phyloP scores from a whole-genome alignment of 495 filamentous ascomycete genomes.

The Daldinia loculata region DNA sequence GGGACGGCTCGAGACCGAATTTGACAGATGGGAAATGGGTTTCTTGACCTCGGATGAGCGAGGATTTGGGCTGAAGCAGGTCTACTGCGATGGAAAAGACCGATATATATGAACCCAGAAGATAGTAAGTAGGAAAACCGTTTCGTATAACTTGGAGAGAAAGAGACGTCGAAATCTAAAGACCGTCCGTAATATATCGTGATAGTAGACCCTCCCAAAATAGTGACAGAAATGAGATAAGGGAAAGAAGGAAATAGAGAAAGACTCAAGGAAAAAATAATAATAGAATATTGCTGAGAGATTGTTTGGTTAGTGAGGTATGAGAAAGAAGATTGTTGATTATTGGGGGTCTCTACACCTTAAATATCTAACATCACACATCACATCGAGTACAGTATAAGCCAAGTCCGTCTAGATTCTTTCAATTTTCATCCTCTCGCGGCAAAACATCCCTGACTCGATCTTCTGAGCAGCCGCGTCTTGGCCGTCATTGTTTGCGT shows the following conservation, averaged over 20 bases:
- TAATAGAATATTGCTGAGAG: slow-evolving; percentile 25
- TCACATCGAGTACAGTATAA: slow-evolving; percentile 8
- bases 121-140: slow-evolving; percentile 36
- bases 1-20: slow-evolving; percentile 35
- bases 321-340: slow-evolving; percentile 6
- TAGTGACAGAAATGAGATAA: slow-evolving; percentile 39
- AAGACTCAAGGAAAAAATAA: slow-evolving; percentile 38
- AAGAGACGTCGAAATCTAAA: slow-evolving; percentile 25
- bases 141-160: slow-evolving; percentile 34
- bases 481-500: slow-evolving; percentile 12
- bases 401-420: slow-evolving; percentile 18
- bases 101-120: slow-evolving; percentile 25
- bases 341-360: slow-evolving; percentile 15
- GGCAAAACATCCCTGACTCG: slow-evolving; percentile 8
- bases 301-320: slow-evolving; percentile 26
- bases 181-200: slow-evolving; percentile 21
- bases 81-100: slow-evolving; percentile 43
- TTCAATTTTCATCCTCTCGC: slow-evolving; percentile 14
- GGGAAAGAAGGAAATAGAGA: slow-evolving; percentile 44
- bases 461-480: slow-evolving; percentile 5
- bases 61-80: slow-evolving; percentile 20
- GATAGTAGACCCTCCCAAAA: slow-evolving; percentile 25
- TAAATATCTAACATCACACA: slow-evolving; percentile 14
- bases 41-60: slow-evolving; percentile 21
- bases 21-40: neutral